Base-by-base conservation (phyloP, 306 rosid genomes). In the Albizia julibrissin region DNA sequence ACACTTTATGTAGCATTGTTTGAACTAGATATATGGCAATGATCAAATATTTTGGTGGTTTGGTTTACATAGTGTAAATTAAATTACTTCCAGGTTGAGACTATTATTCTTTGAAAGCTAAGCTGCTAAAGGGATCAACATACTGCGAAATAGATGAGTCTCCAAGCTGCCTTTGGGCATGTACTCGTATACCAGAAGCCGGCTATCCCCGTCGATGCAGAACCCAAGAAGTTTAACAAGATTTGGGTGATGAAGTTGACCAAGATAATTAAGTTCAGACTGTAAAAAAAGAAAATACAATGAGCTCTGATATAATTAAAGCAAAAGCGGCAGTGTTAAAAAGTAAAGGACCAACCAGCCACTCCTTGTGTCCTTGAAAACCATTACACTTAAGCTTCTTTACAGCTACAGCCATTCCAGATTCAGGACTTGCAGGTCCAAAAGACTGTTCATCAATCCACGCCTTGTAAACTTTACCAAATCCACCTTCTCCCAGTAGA, bases 301-400 rank as follows among this genome's bases (percentile, higher is more conserved):
- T 75, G 43, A 84, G 46, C 50, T 42, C 39, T 74, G 68, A 62
- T 40, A 66, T n/a, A 76, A 44, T 11, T 54, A 33, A 65, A 68
- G 61, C 34, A 65, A 33, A 71, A 31, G 67, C 44, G 34, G 31
- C 56, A 47, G 31, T 3, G 15, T 10, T 13, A 15, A 42, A 15
- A 42, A 0, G 75, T 66, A 14, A 59, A 76, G 19, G 56, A 84
- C 90, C 31, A 79, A 92, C 97, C 91, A 92, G 79, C 97, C 97
- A 92, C 87, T 92, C 92, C 81, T 90, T 92, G 85, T 92, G 97
- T 77, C 97, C 92, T 78, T 92, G 97, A 81, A 82, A 84, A 40
- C 92, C 92, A 80, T 92, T 90, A 58, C 86, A 87, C 78, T 90
- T 92, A 24, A 92, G 93, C 86, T 84, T 90, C 89, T 92, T 92